phyloP scores from a whole-genome alignment of 1,284 basidiomycete species.

The Cryptococcus sp. region DNA sequence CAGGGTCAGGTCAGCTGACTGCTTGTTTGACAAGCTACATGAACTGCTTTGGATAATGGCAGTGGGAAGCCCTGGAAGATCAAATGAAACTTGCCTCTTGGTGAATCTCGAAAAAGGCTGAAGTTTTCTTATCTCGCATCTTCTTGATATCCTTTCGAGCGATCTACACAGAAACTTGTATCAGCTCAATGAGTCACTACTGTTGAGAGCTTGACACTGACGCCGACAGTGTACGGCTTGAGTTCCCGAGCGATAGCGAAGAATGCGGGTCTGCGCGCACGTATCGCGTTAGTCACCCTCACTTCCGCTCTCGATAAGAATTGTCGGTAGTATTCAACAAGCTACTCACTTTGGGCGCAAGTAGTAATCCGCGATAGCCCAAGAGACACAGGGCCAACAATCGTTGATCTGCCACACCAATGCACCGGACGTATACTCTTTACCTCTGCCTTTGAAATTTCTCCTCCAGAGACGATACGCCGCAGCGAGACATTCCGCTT shows the following conservation, averaged over 20 bases:
- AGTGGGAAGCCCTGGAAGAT: constrained; percentile 39
- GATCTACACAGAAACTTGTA: constrained; percentile 25
- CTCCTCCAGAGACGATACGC: constrained; percentile 76
- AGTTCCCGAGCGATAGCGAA: constrained; percentile 71
- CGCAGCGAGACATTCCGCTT: constrained; percentile 72
- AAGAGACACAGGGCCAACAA: constrained; percentile 77
- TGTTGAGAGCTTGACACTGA: constrained; percentile 49
- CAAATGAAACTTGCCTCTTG: constrained; percentile 34
- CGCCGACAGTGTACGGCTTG: constrained; percentile 71
- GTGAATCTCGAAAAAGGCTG: constrained; percentile 67
- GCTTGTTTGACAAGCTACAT: too few relatives aligned
- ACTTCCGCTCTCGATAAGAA: too few relatives aligned
- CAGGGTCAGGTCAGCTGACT: too few relatives aligned
- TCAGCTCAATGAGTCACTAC: not conserved
- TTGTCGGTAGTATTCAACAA: not conserved
- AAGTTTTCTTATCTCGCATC: constrained; percentile 62
- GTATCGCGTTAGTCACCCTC: not conserved
- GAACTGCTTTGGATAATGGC: too few relatives aligned
- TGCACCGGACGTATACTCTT: constrained; percentile 71
- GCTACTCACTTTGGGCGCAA: constrained; percentile 56
- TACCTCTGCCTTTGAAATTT: constrained; percentile 70
- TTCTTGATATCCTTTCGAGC: constrained; percentile 68
- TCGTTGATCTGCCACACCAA: constrained; percentile 83
- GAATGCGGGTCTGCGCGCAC: constrained; percentile 68
- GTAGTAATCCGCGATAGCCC: constrained; percentile 77